phyloP scores from a whole-genome alignment of 108 stramenopile genomes.

The Chaetoceros tenuissimus region DNA sequence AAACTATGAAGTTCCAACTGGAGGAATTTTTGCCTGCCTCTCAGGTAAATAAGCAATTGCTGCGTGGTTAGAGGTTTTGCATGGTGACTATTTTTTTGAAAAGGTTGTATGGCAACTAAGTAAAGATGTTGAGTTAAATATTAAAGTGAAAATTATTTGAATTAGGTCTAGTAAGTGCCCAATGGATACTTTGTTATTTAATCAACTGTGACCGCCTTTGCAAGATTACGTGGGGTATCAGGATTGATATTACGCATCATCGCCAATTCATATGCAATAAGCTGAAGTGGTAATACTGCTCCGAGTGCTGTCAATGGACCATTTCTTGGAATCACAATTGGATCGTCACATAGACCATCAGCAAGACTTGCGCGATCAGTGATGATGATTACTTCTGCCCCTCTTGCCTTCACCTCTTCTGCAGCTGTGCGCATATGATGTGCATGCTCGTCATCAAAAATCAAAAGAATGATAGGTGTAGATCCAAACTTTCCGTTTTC shows the following conservation, averaged over 20 bases:
- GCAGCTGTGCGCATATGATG: constrained; percentile 91
- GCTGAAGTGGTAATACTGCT: constrained; percentile 90
- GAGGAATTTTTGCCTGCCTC: too few species aligned
- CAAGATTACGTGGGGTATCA: constrained; percentile 97
- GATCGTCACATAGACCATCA: constrained; percentile 75
- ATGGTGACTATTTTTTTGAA: too few species aligned
- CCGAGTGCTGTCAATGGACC: constrained; percentile 94
- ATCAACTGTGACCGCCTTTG: constrained; percentile 99
- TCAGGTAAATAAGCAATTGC: too few species aligned
- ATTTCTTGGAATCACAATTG: constrained; percentile 93
- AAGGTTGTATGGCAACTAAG: too few species aligned
- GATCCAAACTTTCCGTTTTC: constrained; percentile 87
- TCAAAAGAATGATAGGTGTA: constrained; percentile 98
- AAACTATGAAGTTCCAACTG: too few species aligned
- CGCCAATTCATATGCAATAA: constrained; percentile 97
- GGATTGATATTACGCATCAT: constrained; percentile 94
- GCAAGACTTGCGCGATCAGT: constrained; percentile 85
- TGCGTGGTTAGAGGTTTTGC: too few species aligned
- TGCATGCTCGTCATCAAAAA: constrained; percentile 96
- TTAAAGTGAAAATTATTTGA: background rate
- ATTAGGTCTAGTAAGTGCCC: too few species aligned
- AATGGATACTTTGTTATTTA: constrained; percentile 40
- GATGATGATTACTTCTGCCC: constrained; percentile 94
- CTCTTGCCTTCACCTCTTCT: constrained; percentile 94
- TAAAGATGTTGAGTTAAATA: background rate